Base-by-base conservation (phyloP, 352 stramenopile species). In the Globisporangium middletonii region DNA sequence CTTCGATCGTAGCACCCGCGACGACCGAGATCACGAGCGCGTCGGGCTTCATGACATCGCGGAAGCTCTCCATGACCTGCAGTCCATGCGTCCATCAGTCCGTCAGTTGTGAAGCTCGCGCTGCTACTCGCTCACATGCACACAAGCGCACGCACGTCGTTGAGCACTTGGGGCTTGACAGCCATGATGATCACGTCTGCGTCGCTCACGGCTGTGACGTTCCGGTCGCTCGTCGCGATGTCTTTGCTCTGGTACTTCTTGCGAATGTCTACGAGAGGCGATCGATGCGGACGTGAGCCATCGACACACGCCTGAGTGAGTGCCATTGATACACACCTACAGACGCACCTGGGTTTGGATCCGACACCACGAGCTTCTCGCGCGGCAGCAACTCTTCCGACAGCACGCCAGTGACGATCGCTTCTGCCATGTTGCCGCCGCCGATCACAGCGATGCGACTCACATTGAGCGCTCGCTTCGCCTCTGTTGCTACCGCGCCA, bases 161-260 rank as follows among this genome's bases (percentile, higher is more conserved):
- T 77, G 0, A 97, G 67, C 65, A 98, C 96, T 81, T 98, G 95
- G 12, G 95, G 95, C 69, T 98, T 98, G 18, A 98, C 90, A 7
- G 89, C 91, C 53, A 97, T 75, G 35, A 98, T 76, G 60, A 98
- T 88, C 38, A 98, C 75, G 56, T 98, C 83, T n/a, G 88, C 83
- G 53, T 86, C 80, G 33, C 83, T 79, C 15, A 91, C 68, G 7
- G 83, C 80, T 3, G 59, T 59, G 49, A 73, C 67, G 49, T 91
- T 93, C 43, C 77, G 68, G 53, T 83, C 75, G 56, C 76, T 83
- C 1, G 83, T 85, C 35, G 70, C 57, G 41, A 93, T 76, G 35
- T 82, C 57, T 55, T 77, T 68, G 38, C 72, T 62, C 30, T 65
- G 62, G 62, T 89, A 93, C 63, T 89, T 89, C 28, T 72, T 50